Conservation (phyloP, 192 early-diverging fungal species). For the Physocladia obscura region DNA sequence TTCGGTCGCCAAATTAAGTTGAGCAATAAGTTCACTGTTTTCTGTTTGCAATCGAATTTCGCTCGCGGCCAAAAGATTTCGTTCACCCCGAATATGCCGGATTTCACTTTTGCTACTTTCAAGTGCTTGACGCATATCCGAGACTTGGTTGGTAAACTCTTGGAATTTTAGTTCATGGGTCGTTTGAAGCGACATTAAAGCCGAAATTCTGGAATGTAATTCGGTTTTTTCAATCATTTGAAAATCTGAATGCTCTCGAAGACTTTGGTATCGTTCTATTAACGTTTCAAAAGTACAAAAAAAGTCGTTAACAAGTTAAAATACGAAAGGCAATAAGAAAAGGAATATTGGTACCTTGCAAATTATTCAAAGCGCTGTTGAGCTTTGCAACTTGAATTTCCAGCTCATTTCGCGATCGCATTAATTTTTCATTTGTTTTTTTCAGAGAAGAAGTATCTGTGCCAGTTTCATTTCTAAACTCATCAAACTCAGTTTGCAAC, state of each 20-base stretch:
- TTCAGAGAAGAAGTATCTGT: constrained; percentile 59
- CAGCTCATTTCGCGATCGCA: constrained; percentile 58
- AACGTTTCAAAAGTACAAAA: background rate
- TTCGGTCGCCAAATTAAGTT: constrained; percentile 54
- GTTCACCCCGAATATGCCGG: constrained; percentile 57
- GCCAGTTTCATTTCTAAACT: constrained; percentile 63
- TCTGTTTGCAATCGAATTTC: constrained; percentile 54
- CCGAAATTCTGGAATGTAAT: constrained; percentile 58
- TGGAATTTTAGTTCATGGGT: constrained; percentile 64
- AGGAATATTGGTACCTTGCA: constrained; percentile 24
- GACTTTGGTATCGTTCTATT: constrained; percentile 60
- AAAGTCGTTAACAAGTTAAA: background rate
- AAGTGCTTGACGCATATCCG: constrained; percentile 49
- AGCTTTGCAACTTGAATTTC: constrained; percentile 62
- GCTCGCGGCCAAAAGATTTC: constrained; percentile 49
- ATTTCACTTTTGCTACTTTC: constrained; percentile 50
- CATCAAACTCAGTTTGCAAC: constrained; percentile 65
- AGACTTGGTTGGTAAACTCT: constrained; percentile 48
- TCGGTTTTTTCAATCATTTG: constrained; percentile 63
- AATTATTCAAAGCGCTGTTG: constrained; percentile 58
- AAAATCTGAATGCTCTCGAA: constrained; percentile 51
- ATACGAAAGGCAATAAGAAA: background rate
- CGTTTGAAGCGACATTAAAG: constrained; percentile 49
- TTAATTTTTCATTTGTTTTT: constrained; percentile 47
- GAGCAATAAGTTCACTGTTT: constrained; percentile 45